These are phyloP conservation scores for Hypoxylon sp. DNA, from an alignment of 2,329 filamentous ascomycete genomes.

Conservation along the genomic window DNA sequence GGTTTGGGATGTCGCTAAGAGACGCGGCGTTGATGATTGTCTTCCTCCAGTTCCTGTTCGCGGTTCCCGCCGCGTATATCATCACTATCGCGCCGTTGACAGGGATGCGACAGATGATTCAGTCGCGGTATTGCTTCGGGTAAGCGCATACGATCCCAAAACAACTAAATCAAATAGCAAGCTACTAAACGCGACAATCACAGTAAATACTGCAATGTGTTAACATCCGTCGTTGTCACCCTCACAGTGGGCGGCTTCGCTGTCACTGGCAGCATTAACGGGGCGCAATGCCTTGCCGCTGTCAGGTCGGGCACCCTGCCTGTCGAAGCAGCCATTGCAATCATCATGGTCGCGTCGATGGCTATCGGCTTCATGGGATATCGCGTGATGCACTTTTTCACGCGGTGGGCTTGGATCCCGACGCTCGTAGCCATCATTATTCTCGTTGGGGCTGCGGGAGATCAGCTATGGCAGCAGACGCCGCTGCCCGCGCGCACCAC, in stretches of 20 bases:
- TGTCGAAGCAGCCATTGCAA: slow-evolving; percentile 37
- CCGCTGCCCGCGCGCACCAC: slow-evolving; percentile 11
- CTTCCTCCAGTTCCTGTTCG: slow-evolving; percentile 40
- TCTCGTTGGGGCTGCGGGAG: slow-evolving; percentile 30
- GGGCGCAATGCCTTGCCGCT: slow-evolving; percentile 37
- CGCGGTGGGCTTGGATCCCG: slow-evolving; percentile 41
- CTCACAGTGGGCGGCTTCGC: slow-evolving; percentile 40
- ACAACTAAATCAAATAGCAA: not conserved
- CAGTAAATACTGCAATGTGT: slow-evolving; percentile 39
- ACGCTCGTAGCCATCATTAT: slow-evolving; percentile 34
- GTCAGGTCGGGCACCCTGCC: slow-evolving; percentile 30
- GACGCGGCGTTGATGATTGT: slow-evolving; percentile 41
- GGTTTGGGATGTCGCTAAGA: slow-evolving; percentile 35
- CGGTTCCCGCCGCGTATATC: slow-evolving; percentile 38
- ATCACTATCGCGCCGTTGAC: slow-evolving; percentile 40
- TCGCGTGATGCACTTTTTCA: slow-evolving; percentile 36
- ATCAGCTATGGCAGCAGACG: slow-evolving; percentile 36
- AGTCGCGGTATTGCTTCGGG: slow-evolving; percentile 41
- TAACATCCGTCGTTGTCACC: slow-evolving; percentile 36
- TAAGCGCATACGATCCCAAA: not conserved
- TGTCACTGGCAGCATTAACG: slow-evolving; percentile 41
- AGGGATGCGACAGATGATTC: slow-evolving; percentile 43
- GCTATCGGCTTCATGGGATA: slow-evolving; percentile 39
- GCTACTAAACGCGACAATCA: not conserved
- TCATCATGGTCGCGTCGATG: slow-evolving; percentile 37